A percentile compares a stretch with the other conserved stretches of the same genome.
Evolutionary conservation across 768 basidiomycete genomes (phyloP).

Genomic region (Rhodosporidiobolus odoratus): DNA sequence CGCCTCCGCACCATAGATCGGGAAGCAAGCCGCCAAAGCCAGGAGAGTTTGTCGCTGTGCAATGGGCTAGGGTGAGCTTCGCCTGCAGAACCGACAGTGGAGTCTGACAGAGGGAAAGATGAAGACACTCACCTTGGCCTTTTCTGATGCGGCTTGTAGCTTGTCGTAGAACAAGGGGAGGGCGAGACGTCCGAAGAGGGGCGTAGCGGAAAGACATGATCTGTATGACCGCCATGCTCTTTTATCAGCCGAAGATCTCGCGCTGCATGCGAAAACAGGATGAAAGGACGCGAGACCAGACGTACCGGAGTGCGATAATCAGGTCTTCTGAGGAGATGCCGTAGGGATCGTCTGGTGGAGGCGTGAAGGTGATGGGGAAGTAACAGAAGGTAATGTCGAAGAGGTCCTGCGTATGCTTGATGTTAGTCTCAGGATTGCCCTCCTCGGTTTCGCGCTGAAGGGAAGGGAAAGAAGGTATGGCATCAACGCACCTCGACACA

Average conservation of each 20-base stretch:
- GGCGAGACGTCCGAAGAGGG: slow-evolving; percentile 74
- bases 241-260: slow-evolving; percentile 2
- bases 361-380: slow-evolving; percentile 94
- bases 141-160: slow-evolving; percentile 69
- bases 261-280: neutral
- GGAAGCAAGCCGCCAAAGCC: slow-evolving; percentile 69
- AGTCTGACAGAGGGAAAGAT: neutral
- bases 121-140: slow-evolving; percentile 63
- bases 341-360: slow-evolving; percentile 88
- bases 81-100: neutral
- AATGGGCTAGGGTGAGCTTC: neutral
- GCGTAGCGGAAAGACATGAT: slow-evolving; percentile 68
- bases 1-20: slow-evolving; percentile 68
- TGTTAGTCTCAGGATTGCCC: neutral
- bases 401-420: slow-evolving; percentile 57
- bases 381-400: slow-evolving; percentile 97
- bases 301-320: slow-evolving; percentile 60
- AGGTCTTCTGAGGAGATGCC: slow-evolving; percentile 85
- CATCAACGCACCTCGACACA: slow-evolving; percentile 63
- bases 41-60: slow-evolving; percentile 77
- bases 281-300: neutral
- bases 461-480: neutral
- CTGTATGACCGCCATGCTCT: slow-evolving; percentile 48
- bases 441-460: neutral
- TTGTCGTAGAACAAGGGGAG: slow-evolving; percentile 89